Percentiles rank a stretch among this genome's conserved stretches.
Evolutionary conservation across 805 yeast species (phyloP).

Genomic region (Wickerhamiella sergipiensis): DNA sequence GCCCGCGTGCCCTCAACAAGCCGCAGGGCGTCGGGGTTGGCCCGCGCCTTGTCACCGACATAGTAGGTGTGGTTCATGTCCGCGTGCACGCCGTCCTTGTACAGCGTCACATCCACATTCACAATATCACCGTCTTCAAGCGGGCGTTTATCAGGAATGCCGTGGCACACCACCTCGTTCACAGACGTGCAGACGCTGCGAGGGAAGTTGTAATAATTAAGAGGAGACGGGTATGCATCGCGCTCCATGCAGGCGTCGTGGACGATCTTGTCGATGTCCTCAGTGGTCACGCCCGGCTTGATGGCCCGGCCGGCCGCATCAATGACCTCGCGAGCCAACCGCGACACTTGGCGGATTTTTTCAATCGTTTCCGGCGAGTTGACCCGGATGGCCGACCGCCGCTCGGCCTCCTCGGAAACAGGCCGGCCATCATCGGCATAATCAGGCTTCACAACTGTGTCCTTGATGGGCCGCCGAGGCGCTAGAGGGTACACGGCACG

Average conservation of each 20-base stretch:
- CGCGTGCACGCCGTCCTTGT: slow-evolving; percentile 78
- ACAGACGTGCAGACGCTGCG: slow-evolving; percentile 86
- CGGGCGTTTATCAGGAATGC: slow-evolving; percentile 83
- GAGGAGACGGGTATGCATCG: slow-evolving; percentile 86
- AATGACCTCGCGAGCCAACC: slow-evolving; percentile 71
- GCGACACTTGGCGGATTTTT: slow-evolving; percentile 62
- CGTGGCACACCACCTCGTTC: slow-evolving; percentile 93
- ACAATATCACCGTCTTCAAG: slow-evolving; percentile 89
- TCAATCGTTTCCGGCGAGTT: slow-evolving; percentile 56
- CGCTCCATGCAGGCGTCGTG: slow-evolving; percentile 82
- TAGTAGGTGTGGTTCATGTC: slow-evolving; percentile 95
- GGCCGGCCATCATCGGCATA: slow-evolving; percentile 76
- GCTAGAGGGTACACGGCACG: slow-evolving; percentile 74
- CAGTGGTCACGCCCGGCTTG: slow-evolving; percentile 85
- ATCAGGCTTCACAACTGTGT: slow-evolving; percentile 61
- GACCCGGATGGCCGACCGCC: slow-evolving; percentile 42
- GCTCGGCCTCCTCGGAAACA: slow-evolving; percentile 51
- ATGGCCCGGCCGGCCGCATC: slow-evolving; percentile 78
- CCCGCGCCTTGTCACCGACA: slow-evolving; percentile 76
- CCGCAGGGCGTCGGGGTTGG: slow-evolving; percentile 70
- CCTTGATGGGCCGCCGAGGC: slow-evolving; percentile 59
- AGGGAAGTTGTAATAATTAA: slow-evolving; percentile 88
- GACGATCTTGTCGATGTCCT: slow-evolving; percentile 72
- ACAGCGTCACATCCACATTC: slow-evolving; percentile 78
- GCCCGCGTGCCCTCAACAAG: slow-evolving; percentile 89